Conservation (phyloP, 192 early-diverging fungal species). For the Coemansia guatemalensis region DNA sequence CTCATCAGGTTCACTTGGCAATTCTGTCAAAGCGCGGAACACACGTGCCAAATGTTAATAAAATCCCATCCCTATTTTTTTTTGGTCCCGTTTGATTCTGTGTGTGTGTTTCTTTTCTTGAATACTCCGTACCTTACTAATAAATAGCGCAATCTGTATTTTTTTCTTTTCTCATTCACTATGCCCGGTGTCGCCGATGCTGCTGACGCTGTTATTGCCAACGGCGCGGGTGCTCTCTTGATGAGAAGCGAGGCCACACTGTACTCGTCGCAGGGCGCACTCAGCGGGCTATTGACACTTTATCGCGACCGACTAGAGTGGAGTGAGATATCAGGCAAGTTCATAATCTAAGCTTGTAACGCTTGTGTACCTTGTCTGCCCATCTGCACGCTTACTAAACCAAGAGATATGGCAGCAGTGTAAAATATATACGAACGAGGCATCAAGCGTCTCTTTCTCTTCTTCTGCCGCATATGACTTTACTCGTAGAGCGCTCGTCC, state of each 20-base stretch:
- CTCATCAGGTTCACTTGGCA: no score
- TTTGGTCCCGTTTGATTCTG: background rate
- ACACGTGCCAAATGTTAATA: no score
- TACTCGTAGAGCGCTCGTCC: conserved; percentile 32
- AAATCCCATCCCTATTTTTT: background rate
- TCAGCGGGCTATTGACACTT: conserved; percentile 43
- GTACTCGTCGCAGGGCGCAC: conserved; percentile 50
- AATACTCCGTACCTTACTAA: background rate
- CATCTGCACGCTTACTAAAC: background rate
- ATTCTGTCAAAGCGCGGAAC: no score
- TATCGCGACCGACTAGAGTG: conserved; percentile 37
- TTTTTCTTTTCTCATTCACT: background rate
- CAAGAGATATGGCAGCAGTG: no score
- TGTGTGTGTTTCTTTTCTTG: no score
- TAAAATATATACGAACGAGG: background rate
- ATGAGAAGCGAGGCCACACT: conserved; percentile 43
- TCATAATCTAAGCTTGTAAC: background rate
- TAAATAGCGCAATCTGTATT: background rate
- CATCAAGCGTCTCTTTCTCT: background rate
- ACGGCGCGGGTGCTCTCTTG: conserved; percentile 18
- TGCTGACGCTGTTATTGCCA: conserved; percentile 16
- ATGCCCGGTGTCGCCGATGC: conserved; percentile 44
- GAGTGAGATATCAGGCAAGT: conserved; percentile 48
- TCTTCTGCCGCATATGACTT: no score
- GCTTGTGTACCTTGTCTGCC: conserved; percentile 1